Conservation (phyloP, 495 filamentous ascomycete genomes). For the Hyaloscypha hepaticicola region DNA sequence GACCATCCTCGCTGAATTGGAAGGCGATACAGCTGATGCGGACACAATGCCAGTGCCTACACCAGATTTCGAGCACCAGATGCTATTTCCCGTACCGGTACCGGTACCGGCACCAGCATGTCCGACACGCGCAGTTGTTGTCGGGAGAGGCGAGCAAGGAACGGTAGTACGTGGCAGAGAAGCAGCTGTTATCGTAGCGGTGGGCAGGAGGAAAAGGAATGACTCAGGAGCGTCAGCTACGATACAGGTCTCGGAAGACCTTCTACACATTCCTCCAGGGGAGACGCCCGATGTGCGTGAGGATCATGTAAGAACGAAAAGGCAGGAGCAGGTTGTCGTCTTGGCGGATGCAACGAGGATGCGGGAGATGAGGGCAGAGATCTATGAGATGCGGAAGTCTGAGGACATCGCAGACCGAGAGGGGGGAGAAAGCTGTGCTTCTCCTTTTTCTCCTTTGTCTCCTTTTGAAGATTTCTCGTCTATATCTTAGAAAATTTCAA, state of each 20-base stretch:
- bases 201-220: slow-evolving; percentile 4
- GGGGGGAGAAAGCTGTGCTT: background rate
- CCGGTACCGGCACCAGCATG: background rate
- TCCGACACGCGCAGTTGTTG: background rate
- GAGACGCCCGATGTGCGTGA: background rate
- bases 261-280: background rate
- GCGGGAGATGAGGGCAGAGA: slow-evolving; percentile 3
- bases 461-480: background rate
- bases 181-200: slow-evolving; percentile 15
- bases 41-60: background rate
- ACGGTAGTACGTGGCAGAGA: slow-evolving; percentile 8
- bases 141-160: background rate
- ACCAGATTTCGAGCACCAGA: background rate
- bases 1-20: slow-evolving; percentile 12
- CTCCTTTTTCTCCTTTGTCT: background rate
- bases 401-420: background rate
- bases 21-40: slow-evolving; percentile 8
- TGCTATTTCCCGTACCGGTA: background rate
- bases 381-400: background rate
- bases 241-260: background rate
- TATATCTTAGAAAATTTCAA: slow-evolving; percentile 5
- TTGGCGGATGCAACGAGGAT: slow-evolving; percentile 2
- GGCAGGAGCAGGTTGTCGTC: background rate
- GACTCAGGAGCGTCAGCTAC: background rate
- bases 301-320: background rate